Evolutionary conservation across 2,329 filamentous ascomycete genomes (phyloP).

Genomic region (Trichoderma citrinoviride): DNA sequence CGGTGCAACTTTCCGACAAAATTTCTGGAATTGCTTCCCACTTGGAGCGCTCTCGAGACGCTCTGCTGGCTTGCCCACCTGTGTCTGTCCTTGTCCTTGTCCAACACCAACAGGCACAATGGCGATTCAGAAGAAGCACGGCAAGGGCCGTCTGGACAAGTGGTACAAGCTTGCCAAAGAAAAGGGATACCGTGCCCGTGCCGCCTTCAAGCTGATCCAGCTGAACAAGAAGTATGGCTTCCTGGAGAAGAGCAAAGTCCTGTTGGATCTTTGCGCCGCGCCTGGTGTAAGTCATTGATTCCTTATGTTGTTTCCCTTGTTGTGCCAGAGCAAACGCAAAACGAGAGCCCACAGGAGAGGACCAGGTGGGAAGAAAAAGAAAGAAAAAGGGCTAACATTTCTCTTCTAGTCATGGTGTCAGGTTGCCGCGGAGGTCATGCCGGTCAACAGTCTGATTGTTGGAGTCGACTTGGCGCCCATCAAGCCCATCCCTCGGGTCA

Average conservation of each 20-base stretch:
- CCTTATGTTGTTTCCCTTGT: not conserved
- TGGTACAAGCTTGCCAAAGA: constrained; percentile 99
- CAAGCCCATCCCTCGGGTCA: constrained; percentile 90
- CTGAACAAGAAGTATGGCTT: constrained; percentile 99
- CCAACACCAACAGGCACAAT: constrained; percentile 54
- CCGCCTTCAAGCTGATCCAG: constrained; percentile 96
- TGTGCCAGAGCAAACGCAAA: not conserved
- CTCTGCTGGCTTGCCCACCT: not conserved
- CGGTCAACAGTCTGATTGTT: constrained; percentile 81
- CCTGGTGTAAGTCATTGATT: constrained; percentile 66
- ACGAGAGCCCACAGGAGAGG: too few species aligned
- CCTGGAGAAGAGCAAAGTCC: constrained; percentile 91
- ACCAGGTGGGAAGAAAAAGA: not conserved
- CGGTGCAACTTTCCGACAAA: constrained; percentile 30
- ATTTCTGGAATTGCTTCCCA: constrained; percentile 35
- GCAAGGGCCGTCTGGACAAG: constrained; percentile 97
- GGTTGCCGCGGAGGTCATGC: constrained; percentile 95
- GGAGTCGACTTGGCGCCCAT: constrained; percentile 94
- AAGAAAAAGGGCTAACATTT: not conserved
- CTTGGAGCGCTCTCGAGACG: not conserved
- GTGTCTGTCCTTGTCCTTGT: not conserved
- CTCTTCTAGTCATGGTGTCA: constrained; percentile 79
- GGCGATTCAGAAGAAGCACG: constrained; percentile 98
- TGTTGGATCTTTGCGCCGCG: constrained; percentile 95
- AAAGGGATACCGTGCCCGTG: constrained; percentile 92